Percentiles rank a stretch among this genome's conserved stretches.
phyloP scores from a whole-genome alignment of 371 early-diverging fungal genomes.

The Coemansia sp. region DNA sequence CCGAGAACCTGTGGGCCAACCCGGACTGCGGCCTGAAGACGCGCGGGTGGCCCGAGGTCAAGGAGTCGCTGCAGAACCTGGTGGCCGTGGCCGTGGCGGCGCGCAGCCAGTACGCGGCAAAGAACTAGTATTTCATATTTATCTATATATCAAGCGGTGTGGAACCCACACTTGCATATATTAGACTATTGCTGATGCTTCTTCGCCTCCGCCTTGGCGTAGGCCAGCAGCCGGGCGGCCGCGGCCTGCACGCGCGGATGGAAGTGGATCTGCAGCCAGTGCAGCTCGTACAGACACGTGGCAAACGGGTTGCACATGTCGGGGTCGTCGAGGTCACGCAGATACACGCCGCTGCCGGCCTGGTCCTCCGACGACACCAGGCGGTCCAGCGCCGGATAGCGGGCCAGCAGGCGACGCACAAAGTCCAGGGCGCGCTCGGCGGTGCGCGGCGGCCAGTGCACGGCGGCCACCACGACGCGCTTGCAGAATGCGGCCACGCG shows the following conservation, averaged over 20 bases:
- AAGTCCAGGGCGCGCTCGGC: slow-evolving; percentile 37
- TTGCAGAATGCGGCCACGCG: slow-evolving; percentile 62
- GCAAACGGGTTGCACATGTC: slow-evolving; percentile 93
- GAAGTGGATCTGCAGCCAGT: slow-evolving; percentile 56
- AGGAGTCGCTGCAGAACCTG: slow-evolving; percentile 83
- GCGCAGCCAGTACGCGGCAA: slow-evolving; percentile 49
- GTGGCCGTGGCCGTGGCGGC: slow-evolving; percentile 75
- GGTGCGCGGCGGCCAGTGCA: slow-evolving; percentile 50
- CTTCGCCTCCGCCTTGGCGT: slow-evolving; percentile 35
- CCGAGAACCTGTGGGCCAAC: slow-evolving; percentile 90
- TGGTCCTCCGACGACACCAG: slow-evolving; percentile 81
- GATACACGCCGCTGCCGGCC: slow-evolving; percentile 74
- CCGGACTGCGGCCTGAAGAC: slow-evolving; percentile 99
- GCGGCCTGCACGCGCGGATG: slow-evolving; percentile 33
- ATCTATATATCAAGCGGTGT: too few relatives aligned
- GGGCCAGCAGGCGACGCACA: slow-evolving; percentile 40
- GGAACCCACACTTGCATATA: too few relatives aligned
- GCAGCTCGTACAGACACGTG: slow-evolving; percentile 82
- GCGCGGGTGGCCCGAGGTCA: slow-evolving; percentile 90
- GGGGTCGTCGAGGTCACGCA: slow-evolving; percentile 81
- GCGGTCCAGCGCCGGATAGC: slow-evolving; percentile 69
- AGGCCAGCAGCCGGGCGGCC: slow-evolving; percentile 30
- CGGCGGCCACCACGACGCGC: slow-evolving; percentile 58
- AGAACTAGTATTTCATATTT: neutral
- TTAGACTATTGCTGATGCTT: slow-evolving; percentile 24